A percentile compares a stretch with the other conserved stretches of the same genome.
Conservation (phyloP, 2,329 filamentous ascomycete species). For the Pyricularia sp. region DNA sequence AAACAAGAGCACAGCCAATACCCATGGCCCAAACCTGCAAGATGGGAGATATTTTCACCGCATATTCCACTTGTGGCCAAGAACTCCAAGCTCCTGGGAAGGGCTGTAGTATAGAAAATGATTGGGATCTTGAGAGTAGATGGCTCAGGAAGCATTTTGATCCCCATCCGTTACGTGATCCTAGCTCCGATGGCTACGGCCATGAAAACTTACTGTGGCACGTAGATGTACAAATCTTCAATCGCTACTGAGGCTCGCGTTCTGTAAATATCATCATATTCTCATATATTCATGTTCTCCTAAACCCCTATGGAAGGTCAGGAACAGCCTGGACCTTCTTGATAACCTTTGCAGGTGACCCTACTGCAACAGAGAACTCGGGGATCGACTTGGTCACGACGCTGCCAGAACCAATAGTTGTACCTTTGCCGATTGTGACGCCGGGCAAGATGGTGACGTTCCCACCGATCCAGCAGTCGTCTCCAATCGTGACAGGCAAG, state of each 20-base stretch:
- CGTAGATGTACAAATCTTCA: background rate
- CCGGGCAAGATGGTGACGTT: slow-evolving; percentile 36
- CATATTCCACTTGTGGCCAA: background rate
- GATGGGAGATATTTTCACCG: background rate
- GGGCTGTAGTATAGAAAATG: background rate
- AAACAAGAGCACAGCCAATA: background rate
- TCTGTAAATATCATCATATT: background rate
- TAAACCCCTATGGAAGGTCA: background rate
- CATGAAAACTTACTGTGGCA: background rate
- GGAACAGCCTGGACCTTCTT: slow-evolving; percentile 23
- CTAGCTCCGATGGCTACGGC: background rate
- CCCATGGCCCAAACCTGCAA: background rate
- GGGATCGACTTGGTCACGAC: slow-evolving; percentile 37
- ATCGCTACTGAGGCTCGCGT: background rate
- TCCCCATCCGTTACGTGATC: background rate
- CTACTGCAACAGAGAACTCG: slow-evolving; percentile 33
- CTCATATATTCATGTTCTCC: background rate
- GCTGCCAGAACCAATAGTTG: slow-evolving; percentile 34
- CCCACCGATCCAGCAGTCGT: slow-evolving; percentile 44
- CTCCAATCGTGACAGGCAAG: slow-evolving; percentile 30
- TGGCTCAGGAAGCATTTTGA: background rate
- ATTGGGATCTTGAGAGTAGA: background rate
- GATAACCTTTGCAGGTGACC: slow-evolving; percentile 33
- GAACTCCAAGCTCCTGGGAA: background rate
- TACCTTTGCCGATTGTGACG: slow-evolving; percentile 38